phyloP scores from a whole-genome alignment of 1,284 basidiomycete genomes.

The Leccinum ponderosum region DNA sequence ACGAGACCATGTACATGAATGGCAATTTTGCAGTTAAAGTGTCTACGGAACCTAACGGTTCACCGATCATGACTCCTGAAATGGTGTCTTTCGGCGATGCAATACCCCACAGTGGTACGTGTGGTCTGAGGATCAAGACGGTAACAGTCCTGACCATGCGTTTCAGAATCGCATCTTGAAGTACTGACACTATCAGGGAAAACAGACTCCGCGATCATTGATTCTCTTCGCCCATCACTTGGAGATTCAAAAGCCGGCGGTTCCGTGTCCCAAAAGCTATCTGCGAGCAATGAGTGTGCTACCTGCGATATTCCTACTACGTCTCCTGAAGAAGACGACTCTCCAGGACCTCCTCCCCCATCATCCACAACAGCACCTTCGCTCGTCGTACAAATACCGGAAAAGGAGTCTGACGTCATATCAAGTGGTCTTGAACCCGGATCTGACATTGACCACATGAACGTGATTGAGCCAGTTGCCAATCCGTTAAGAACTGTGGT shows the following conservation, averaged over 20 bases:
- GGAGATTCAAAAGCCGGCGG: slow-evolving; percentile 9
- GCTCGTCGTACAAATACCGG: slow-evolving; percentile 12
- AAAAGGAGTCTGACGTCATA: slow-evolving; percentile 16
- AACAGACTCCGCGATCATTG: slow-evolving; percentile 3
- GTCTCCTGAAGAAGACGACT: slow-evolving; percentile 7
- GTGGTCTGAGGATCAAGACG: not conserved
- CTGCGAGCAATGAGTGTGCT: slow-evolving; percentile 10
- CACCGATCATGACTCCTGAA: slow-evolving; percentile 7
- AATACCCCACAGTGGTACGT: slow-evolving; percentile 19
- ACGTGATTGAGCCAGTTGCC: slow-evolving; percentile 11
- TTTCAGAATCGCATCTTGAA: slow-evolving; percentile 17
- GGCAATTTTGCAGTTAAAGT: slow-evolving; percentile 9
- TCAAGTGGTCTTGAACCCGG: slow-evolving; percentile 12
- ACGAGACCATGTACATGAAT: slow-evolving; percentile 25
- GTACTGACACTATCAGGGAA: slow-evolving; percentile 14
- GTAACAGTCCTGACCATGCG: slow-evolving; percentile 13
- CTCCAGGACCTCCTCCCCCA: slow-evolving; percentile 7
- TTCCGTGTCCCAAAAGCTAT: slow-evolving; percentile 2
- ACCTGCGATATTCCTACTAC: slow-evolving; percentile 9
- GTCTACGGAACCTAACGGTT: slow-evolving; percentile 8
- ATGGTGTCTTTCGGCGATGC: slow-evolving; percentile 7
- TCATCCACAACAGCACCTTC: slow-evolving; percentile 14
- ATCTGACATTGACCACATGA: slow-evolving; percentile 10
- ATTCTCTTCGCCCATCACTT: slow-evolving; percentile 4
- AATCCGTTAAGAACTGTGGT: slow-evolving; percentile 31